Conservation (phyloP, 345 rosid species). For the Combretum micranthum region DNA sequence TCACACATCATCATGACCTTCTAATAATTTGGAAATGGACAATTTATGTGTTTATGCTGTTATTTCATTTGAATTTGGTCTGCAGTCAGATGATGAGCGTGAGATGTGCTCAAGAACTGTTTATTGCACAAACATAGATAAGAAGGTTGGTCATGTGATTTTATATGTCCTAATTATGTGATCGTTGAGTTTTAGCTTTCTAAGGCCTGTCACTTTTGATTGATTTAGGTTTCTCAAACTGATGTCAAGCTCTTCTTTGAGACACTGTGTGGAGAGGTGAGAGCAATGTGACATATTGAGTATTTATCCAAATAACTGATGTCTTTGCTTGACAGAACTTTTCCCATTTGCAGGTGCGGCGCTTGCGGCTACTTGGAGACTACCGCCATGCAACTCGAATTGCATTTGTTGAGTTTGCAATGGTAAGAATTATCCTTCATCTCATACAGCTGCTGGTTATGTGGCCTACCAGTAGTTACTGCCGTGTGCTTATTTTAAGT, state of each 20-base stretch:
- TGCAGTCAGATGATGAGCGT: conserved; percentile 89
- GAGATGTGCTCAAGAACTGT: conserved; percentile 97
- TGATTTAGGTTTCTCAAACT: conserved; percentile 62
- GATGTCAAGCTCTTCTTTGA: conserved; percentile 85
- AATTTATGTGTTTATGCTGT: neutral
- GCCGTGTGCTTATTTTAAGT: neutral
- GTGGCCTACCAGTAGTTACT: conserved; percentile 20
- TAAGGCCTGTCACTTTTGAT: conserved; percentile 10
- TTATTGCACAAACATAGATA: conserved; percentile 94
- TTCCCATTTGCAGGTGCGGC: conserved; percentile 50
- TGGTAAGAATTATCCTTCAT: conserved; percentile 34
- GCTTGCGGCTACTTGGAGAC: conserved; percentile 93
- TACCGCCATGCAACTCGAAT: conserved; percentile 86
- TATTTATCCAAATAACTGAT: neutral
- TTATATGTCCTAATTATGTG: neutral
- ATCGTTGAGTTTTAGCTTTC: neutral
- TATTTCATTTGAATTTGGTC: conserved; percentile 10
- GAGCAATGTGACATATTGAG: neutral
- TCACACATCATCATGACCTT: neutral
- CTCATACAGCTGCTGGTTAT: conserved; percentile 3
- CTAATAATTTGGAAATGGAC: neutral
- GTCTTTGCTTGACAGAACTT: neutral
- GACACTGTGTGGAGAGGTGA: conserved; percentile 85
- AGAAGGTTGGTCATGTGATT: conserved; percentile 43
- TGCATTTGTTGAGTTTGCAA: conserved; percentile 81